A percentile compares a stretch with the other conserved stretches of the same genome.
These are phyloP conservation scores for Phytopythium oedochilum DNA, from an alignment of 352 stramenopile genomes.

Conservation along the genomic window DNA sequence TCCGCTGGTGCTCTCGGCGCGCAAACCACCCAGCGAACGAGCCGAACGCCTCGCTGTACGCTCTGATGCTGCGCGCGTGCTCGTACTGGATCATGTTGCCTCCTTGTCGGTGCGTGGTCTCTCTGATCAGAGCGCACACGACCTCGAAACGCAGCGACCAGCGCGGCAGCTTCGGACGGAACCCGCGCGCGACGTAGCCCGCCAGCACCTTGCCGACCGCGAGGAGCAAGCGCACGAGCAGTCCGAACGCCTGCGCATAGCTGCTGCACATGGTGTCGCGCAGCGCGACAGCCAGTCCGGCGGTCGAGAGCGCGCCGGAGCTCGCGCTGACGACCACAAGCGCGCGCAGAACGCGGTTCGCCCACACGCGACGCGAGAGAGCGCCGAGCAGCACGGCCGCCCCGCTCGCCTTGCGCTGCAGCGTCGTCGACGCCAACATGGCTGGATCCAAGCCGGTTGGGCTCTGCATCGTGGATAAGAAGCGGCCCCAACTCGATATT, in stretches of 20 bases:
- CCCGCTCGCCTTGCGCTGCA: neutral
- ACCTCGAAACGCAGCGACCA: slow-evolving; percentile 39
- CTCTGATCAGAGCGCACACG: slow-evolving; percentile 12
- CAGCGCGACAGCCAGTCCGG: slow-evolving; percentile 6
- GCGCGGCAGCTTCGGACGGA: slow-evolving; percentile 17
- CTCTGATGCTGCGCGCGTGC: slow-evolving; percentile 16
- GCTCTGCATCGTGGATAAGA: neutral
- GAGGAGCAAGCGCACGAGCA: slow-evolving; percentile 5
- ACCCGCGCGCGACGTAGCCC: slow-evolving; percentile 13
- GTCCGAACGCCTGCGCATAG: slow-evolving; percentile 5
- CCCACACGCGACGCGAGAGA: neutral
- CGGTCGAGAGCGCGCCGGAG: neutral
- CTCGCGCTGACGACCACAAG: neutral
- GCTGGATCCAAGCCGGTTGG: neutral
- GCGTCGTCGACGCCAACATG: neutral
- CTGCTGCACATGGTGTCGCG: slow-evolving; percentile 8
- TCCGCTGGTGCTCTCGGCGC: slow-evolving; percentile 10
- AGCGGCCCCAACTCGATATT: neutral
- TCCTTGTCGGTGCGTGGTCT: slow-evolving; percentile 12
- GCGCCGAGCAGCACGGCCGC: neutral
- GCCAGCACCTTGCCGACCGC: slow-evolving; percentile 7
- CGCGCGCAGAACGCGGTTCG: neutral
- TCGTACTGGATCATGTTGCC: slow-evolving; percentile 10
- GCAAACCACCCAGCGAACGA: slow-evolving; percentile 20
- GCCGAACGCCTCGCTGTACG: slow-evolving; percentile 14